phyloP scores from a whole-genome alignment of 306 rosid genomes.

The Lupinus albus region DNA sequence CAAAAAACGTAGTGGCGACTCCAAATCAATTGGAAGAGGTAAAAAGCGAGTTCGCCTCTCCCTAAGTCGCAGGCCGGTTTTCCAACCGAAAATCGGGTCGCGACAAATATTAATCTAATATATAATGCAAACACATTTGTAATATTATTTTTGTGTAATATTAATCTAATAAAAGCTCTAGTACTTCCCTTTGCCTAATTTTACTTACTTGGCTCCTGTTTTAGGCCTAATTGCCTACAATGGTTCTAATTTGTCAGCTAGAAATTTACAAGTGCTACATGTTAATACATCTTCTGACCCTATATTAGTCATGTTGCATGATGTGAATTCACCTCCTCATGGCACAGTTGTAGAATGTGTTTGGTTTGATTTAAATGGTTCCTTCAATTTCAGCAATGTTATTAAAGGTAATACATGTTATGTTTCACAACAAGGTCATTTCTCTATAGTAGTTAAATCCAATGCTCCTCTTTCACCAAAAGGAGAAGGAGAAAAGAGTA shows the following conservation, averaged over 20 bases:
- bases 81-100: no score
- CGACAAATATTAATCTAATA: no score
- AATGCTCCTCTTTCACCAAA: conserved; percentile 46
- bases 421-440: conserved; percentile 71
- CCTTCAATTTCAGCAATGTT: no score
- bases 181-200: conserved; percentile 64
- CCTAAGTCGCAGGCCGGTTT: no score
- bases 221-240: conserved; percentile 80
- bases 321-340: conserved; percentile 53
- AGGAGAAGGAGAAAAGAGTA: conserved; percentile 50
- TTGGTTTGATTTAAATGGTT: no score
- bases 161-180: no score
- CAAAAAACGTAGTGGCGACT: no score
- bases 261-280: conserved; percentile 49
- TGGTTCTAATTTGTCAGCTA: conserved; percentile 68
- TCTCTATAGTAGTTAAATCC: conserved; percentile 72
- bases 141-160: no score
- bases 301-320: conserved; percentile 57
- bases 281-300: conserved; percentile 53
- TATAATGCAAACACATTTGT: no score
- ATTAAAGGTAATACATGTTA: conserved; percentile 57
- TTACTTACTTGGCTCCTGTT: conserved; percentile 77
- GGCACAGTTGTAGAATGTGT: conserved; percentile 67
- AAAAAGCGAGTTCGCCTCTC: no score
- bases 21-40: no score